These are phyloP conservation scores for Puccinia brachypodii DNA, from an alignment of 1,284 basidiomycete species.

Conservation along the genomic window DNA sequence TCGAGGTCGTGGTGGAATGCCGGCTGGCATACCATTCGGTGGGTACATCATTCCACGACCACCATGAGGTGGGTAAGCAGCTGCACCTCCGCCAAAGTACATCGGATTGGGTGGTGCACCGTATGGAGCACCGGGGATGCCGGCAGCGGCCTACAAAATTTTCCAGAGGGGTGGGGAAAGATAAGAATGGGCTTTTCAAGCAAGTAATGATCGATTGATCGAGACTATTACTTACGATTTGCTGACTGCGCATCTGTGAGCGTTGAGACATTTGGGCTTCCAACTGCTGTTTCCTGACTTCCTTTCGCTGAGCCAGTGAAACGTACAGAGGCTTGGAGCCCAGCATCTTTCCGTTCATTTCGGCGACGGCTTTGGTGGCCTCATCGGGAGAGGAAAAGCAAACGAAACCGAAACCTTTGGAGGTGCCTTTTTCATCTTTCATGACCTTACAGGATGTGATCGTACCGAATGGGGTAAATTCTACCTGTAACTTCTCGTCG, in stretches of 20 bases:
- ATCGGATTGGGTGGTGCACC: constrained; percentile 51
- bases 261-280: constrained; percentile 98
- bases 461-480: constrained; percentile 95
- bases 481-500: constrained; percentile 87
- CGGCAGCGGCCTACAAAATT: constrained; percentile 66
- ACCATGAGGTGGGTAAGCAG: constrained; percentile 62
- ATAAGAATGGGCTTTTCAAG: not conserved
- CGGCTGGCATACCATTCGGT: constrained; percentile 65
- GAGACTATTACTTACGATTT: constrained; percentile 61
- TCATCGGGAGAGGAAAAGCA: constrained; percentile 99
- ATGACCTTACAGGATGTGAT: constrained; percentile 99
- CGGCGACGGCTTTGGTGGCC: constrained; percentile 97
- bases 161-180: not conserved
- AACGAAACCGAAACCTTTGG: constrained; percentile 98
- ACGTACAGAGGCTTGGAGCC: constrained; percentile 98
- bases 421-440: constrained; percentile 88
- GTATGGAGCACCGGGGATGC: constrained; percentile 67
- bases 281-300: constrained; percentile 95
- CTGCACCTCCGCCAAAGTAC: constrained; percentile 52
- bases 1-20: constrained; percentile 77
- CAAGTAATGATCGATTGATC: not conserved
- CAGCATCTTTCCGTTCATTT: constrained; percentile 99
- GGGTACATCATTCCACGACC: constrained; percentile 75
- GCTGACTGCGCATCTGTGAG: constrained; percentile 91
- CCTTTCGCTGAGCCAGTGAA: constrained; percentile 96